Conservation (phyloP, 306 rosid species). For the Cicer cuneatum region DNA sequence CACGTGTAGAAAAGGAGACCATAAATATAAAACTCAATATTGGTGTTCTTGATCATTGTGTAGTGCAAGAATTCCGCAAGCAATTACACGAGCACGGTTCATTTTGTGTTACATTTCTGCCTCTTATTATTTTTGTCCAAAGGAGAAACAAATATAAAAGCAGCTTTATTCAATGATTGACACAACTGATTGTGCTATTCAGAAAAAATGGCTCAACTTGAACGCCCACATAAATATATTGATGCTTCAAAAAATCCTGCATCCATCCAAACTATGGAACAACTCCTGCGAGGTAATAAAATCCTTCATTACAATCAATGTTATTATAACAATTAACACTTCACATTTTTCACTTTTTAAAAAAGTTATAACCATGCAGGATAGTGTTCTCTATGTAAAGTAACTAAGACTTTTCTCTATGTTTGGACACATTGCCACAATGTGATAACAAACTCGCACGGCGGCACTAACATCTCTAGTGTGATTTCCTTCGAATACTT, state of each 20-base stretch:
- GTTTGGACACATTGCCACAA: too few relatives aligned
- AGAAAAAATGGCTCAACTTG: conserved; percentile 67
- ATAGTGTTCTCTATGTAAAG: background rate
- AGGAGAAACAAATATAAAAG: conserved; percentile 30
- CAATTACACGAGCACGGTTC: conserved; percentile 42
- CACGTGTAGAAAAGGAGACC: conserved; percentile 58
- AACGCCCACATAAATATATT: conserved; percentile 54
- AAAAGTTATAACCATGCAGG: background rate
- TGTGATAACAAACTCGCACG: too few relatives aligned
- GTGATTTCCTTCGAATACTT: too few relatives aligned
- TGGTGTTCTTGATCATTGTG: conserved; percentile 38
- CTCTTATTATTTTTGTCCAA: conserved; percentile 29
- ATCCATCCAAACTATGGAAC: conserved; percentile 60
- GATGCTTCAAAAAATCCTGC: conserved; percentile 47
- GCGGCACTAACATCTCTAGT: too few relatives aligned
- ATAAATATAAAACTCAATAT: conserved; percentile 32
- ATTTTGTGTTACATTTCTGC: conserved; percentile 39
- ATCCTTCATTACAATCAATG: background rate
- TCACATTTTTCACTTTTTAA: too few relatives aligned
- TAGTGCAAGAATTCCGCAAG: conserved; percentile 53
- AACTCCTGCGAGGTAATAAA: conserved; percentile 71
- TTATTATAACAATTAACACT: too few relatives aligned
- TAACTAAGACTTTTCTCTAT: too few relatives aligned
- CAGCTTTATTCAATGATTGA: conserved; percentile 32
- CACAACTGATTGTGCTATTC: conserved; percentile 23